Percentiles rank a stretch among this genome's conserved stretches.
phyloP scores from a whole-genome alignment of 257 asterid species.

The Catharanthus roseus region DNA sequence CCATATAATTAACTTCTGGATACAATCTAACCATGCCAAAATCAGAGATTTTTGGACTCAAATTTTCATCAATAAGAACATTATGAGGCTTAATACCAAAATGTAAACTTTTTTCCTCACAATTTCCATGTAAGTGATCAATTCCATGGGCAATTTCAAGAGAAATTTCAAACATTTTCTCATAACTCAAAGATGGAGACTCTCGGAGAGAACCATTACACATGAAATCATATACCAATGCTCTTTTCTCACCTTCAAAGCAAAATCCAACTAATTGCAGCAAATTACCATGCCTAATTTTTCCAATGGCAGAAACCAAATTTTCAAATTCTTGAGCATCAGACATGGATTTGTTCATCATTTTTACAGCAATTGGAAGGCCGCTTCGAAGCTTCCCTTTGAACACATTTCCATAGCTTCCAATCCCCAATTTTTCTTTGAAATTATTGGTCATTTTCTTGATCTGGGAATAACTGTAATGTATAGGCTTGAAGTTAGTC shows the following conservation, averaged over 20 bases:
- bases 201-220: slow-evolving; percentile 38
- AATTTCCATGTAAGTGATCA: slow-evolving; percentile 31
- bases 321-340: slow-evolving; percentile 35
- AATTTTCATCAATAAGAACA: slow-evolving; percentile 36
- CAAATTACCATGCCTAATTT: slow-evolving; percentile 33
- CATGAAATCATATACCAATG: slow-evolving; percentile 37
- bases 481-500: slow-evolving; percentile 33
- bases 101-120: slow-evolving; percentile 27
- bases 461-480: slow-evolving; percentile 35
- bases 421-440: slow-evolving; percentile 41
- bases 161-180: slow-evolving; percentile 33
- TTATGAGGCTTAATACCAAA: slow-evolving; percentile 39
- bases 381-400: slow-evolving; percentile 50
- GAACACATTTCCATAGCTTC: slow-evolving; percentile 40
- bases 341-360: slow-evolving; percentile 25
- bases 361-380: slow-evolving; percentile 39
- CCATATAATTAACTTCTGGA: slow-evolving; percentile 29
- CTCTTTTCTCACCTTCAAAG: slow-evolving; percentile 35
- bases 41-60: slow-evolving; percentile 40
- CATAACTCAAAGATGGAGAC: slow-evolving; percentile 18
- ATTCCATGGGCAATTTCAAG: slow-evolving; percentile 45
- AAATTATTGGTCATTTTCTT: slow-evolving; percentile 42
- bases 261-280: slow-evolving; percentile 44
- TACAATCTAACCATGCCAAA: slow-evolving; percentile 31
- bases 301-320: slow-evolving; percentile 32